phyloP scores from a whole-genome alignment of 768 basidiomycete species.

The Suillus weaverae region DNA sequence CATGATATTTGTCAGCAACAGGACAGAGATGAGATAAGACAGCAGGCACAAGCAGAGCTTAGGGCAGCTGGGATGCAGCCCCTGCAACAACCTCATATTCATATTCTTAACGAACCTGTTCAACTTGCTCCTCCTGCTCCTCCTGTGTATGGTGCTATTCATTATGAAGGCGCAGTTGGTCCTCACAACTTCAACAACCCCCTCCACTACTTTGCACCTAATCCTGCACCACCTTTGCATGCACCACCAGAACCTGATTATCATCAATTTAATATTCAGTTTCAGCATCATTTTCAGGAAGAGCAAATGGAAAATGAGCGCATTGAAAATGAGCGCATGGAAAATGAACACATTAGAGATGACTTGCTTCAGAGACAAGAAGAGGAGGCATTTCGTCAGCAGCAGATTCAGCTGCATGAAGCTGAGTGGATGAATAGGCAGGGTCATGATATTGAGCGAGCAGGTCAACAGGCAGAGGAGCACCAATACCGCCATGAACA shows the following conservation, averaged over 20 bases:
- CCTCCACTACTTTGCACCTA: neutral
- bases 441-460: too few species aligned
- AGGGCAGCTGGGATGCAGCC: too few species aligned
- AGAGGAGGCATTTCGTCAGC: neutral
- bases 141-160: neutral
- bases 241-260: neutral
- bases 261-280: neutral
- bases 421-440: too few species aligned
- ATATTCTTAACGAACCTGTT: too few species aligned
- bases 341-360: neutral
- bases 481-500: too few species aligned
- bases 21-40: neutral
- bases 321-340: too few species aligned
- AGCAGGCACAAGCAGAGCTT: neutral
- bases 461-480: too few species aligned
- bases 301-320: neutral
- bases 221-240: neutral
- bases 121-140: neutral
- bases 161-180: neutral
- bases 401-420: neutral
- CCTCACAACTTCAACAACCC: neutral
- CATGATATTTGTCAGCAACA: neutral
- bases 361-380: neutral
- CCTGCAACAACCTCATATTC: too few species aligned
- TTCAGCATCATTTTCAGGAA: neutral